Evolutionary conservation across 768 basidiomycete genomes (phyloP), one percentile per base, ranked within the genome.

Genomic region (Psilocybe cubensis): DNA sequence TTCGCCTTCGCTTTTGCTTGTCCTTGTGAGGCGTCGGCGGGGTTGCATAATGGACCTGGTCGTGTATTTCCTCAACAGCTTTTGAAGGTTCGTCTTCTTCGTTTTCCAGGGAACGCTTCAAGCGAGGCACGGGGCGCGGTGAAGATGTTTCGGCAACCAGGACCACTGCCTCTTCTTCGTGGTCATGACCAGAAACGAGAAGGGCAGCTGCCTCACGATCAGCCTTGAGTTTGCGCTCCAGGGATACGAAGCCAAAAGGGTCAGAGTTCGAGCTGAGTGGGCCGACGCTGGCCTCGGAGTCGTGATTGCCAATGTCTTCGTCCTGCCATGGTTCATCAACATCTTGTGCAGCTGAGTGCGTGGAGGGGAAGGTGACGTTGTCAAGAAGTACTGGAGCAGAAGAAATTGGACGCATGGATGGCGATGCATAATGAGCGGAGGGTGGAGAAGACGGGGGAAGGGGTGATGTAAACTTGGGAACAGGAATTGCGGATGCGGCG

Each of bases 231-330:
- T 76, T 80, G 49, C 73, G 75, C 65, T 86, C 83, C 0, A 82
- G 75, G 17, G 83, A 80, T 28, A 83, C 72, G 59, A 86, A 84
- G 0, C 84, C 84, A 57, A 86, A 86, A 0, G 83, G 84, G 58
- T 86, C 84, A 0, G 81, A 81, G 28, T 62, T 68, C 8, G 66
- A 60, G 23, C 60, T 61, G 4, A 43, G 63, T 38, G 31, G 60
- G 52, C 48, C 44, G 4, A 46, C 18, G 12, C 47, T 54, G 28
- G 63, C 68, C n/a, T 57, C 42, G 3, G 62, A 61, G 23, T 56
- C 57, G 8, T 56, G 38, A 7, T 54, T 57, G 3, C 56, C 56
- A 25, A 53, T 40, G 48, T 68, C 68, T 35, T 67, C 64, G 42
- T 64, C 64, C 35, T 63, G 33, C 70, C 68, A 69, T 9, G 66